Evolutionary conservation across 176 grass and related monocot genomes (phyloP), one percentile per base, ranked within the genome.

Genomic region (Secale cereale): DNA sequence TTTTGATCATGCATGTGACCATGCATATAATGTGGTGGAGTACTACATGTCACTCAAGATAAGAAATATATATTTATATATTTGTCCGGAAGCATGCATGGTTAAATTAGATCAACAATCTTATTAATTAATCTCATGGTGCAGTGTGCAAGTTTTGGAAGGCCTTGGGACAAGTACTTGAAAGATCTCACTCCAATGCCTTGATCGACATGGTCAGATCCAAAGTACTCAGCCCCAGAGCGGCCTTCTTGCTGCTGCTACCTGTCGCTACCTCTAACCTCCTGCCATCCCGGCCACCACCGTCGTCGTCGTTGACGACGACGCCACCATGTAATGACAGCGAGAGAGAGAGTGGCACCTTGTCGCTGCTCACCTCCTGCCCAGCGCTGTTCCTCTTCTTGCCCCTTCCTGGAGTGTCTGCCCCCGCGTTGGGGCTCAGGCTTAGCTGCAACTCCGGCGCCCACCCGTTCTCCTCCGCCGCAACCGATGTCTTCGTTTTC

Each of bases 131-230:
- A 88, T 81, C 29, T 78, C 85, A 81, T 78, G 85, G 82, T 85
- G 78, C 77, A 91, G 85, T 88, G 85, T 88, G 85, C 85, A 86
- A 75, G 3, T 84, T 88, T 88, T 90, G 78, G 82, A 88, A 92
- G 87, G 83, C 97, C 94, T 97, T 90, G 90, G 74, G 82, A 92
- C 88, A 87, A 96, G 97, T 99, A 99, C 97, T 99, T 99, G 92
- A 97, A 99, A 94, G 94, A 99, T 99, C 97, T 99, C 97, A 99
- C 97, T 99, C 97, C 97, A 94, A 92, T 94, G 97, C 90, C 85
- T 77, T 92, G 71, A 99, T 99, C 62, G 97, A 99, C 97, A 99
- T 99, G 97, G 97, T 99, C 87, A 99, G 97, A 97, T 99, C 97
- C 90, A 97, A 97, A 97, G 94, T 99, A 97, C 94, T 97, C 92